These are phyloP conservation scores for Xerocomus potaroensis DNA, from an alignment of 768 basidiomycete species.

Conservation along the genomic window DNA sequence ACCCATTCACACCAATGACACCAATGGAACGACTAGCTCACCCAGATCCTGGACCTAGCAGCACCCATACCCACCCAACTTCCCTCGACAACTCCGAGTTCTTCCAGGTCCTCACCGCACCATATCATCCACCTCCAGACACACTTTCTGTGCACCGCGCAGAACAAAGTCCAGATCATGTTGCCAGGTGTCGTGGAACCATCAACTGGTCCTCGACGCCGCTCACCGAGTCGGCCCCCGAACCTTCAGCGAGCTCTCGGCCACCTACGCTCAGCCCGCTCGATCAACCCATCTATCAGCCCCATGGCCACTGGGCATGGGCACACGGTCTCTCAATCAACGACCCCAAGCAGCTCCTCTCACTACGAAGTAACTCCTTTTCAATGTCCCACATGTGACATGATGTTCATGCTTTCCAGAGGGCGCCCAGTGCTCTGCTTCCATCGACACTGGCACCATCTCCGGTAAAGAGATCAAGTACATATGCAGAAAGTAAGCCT, in stretches of 20 bases:
- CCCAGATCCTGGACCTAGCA: slow-evolving; percentile 21
- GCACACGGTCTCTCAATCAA: slow-evolving; percentile 25
- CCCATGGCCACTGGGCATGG: slow-evolving; percentile 33
- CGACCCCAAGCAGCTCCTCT: slow-evolving; percentile 24
- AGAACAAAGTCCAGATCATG: slow-evolving; percentile 17
- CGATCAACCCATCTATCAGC: slow-evolving; percentile 26
- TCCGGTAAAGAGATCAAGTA: slow-evolving; percentile 28
- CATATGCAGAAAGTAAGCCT: slow-evolving; percentile 35
- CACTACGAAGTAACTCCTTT: slow-evolving; percentile 20
- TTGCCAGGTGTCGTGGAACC: slow-evolving; percentile 23
- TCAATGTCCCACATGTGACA: background rate
- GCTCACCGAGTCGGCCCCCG: background rate
- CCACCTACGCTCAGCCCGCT: slow-evolving; percentile 1
- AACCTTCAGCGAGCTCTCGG: background rate
- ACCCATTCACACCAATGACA: background rate
- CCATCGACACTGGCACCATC: slow-evolving; percentile 33
- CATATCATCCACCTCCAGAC: slow-evolving; percentile 15
- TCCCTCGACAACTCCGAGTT: slow-evolving; percentile 27
- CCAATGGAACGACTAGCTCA: slow-evolving; percentile 11
- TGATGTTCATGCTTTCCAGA: slow-evolving; percentile 21
- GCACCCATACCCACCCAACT: background rate
- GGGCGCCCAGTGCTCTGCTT: slow-evolving; percentile 35
- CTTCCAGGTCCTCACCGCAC: slow-evolving; percentile 28
- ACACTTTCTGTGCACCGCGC: slow-evolving; percentile 5
- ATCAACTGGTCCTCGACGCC: slow-evolving; percentile 23